Conservation (phyloP, 768 basidiomycete genomes). For the Pleurotus cornucopiae region DNA sequence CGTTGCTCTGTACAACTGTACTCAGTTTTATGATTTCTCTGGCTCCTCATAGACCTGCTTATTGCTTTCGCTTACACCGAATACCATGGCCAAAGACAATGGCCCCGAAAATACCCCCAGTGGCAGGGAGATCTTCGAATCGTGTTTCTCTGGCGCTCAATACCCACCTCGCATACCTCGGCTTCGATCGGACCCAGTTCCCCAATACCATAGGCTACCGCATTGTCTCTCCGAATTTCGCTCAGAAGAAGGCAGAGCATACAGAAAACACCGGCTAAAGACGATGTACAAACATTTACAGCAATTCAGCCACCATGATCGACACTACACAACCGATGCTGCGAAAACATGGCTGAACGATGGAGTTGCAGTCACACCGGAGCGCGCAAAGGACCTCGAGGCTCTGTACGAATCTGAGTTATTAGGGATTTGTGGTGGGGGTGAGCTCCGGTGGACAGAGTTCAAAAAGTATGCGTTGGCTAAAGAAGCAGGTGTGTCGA, state of each 20-base stretch:
- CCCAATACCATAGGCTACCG: constrained; percentile 27
- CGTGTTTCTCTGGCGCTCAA: constrained; percentile 45
- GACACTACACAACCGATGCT: constrained; percentile 8
- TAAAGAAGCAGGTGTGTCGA: constrained; percentile 72
- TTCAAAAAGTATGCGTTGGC: constrained; percentile 73
- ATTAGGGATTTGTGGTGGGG: constrained; percentile 44
- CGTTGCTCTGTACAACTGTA: neutral
- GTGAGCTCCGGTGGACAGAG: constrained; percentile 61
- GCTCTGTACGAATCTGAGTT: constrained; percentile 79
- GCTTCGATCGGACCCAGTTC: constrained; percentile 50
- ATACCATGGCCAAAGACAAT: constrained; percentile 4
- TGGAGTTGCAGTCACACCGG: constrained; percentile 40
- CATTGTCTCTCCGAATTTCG: constrained; percentile 61
- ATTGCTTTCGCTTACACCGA: neutral
- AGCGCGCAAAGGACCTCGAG: constrained; percentile 59
- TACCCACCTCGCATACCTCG: constrained; percentile 55
- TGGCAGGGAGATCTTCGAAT: constrained; percentile 51
- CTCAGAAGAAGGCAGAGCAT: constrained; percentile 56
- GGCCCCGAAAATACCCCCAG: constrained; percentile 20
- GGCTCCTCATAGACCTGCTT: neutral
- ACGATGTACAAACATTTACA: constrained; percentile 62
- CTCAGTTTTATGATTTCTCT: neutral
- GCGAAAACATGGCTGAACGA: constrained; percentile 14
- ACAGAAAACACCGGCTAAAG: constrained; percentile 55
- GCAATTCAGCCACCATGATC: constrained; percentile 16